Conservation (phyloP, 169 alveolate species). For the Perkinsus chesapeaki region DNA sequence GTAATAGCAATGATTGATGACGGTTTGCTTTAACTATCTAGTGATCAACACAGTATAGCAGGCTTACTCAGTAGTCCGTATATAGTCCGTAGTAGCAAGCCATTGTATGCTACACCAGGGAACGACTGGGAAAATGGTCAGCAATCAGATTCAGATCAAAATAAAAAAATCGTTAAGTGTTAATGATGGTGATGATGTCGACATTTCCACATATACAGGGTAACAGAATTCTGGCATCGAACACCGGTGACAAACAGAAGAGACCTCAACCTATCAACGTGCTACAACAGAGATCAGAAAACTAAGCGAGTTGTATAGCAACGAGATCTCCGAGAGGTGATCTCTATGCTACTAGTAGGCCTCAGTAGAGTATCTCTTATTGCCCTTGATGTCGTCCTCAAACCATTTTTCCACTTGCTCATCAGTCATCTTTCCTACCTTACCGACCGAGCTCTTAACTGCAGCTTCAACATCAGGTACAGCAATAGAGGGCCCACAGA, state of each 20-base stretch:
- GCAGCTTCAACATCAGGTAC: constrained; percentile 17
- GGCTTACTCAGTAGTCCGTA: too few relatives aligned
- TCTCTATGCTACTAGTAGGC: neutral
- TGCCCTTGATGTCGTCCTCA: neutral
- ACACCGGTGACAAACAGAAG: neutral
- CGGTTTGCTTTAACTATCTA: neutral
- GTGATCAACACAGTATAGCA: neutral
- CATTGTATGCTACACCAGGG: too few relatives aligned
- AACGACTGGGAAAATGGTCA: too few relatives aligned
- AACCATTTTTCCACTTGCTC: neutral
- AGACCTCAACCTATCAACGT: too few relatives aligned
- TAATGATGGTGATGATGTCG: neutral
- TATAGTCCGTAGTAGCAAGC: too few relatives aligned
- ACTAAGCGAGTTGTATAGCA: too few relatives aligned
- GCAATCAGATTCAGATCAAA: too few relatives aligned
- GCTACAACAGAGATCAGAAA: too few relatives aligned
- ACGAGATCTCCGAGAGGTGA: too few relatives aligned
- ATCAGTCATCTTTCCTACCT: neutral
- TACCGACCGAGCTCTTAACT: neutral
- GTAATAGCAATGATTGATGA: neutral
- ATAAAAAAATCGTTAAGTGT: too few relatives aligned
- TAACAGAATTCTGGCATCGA: neutral
- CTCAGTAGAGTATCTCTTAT: neutral
- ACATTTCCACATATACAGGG: neutral
- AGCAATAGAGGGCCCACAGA: constrained; percentile 32